Conservation (phyloP, 1,284 basidiomycete genomes). For the Lentinula novae-zelandiae region DNA sequence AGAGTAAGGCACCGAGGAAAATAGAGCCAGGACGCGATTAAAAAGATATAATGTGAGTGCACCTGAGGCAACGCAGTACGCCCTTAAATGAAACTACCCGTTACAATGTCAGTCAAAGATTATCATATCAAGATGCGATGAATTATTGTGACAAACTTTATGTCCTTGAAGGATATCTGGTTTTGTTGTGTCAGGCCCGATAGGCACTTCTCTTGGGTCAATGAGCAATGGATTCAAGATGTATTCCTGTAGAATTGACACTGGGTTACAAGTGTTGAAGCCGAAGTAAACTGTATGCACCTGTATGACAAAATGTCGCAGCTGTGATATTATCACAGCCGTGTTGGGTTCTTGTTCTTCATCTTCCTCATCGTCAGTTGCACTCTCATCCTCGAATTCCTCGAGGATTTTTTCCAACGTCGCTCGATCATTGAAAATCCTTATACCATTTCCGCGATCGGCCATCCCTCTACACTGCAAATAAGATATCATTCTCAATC, state of each 20-base stretch:
- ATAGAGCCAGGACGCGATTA: slow-evolving; percentile 82
- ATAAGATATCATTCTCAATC: slow-evolving; percentile 10
- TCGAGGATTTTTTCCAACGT: slow-evolving; percentile 78
- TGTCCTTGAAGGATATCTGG: slow-evolving; percentile 43
- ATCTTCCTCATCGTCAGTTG: slow-evolving; percentile 2
- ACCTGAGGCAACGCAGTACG: slow-evolving; percentile 88
- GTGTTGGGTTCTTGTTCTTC: slow-evolving; percentile 34
- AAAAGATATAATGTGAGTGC: slow-evolving; percentile 78
- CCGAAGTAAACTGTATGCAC: slow-evolving; percentile 34
- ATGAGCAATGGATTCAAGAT: slow-evolving; percentile 73
- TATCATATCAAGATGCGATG: not conserved
- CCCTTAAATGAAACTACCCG: slow-evolving; percentile 86
- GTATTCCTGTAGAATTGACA: slow-evolving; percentile 69
- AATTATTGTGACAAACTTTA: slow-evolving; percentile 49
- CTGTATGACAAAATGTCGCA: slow-evolving; percentile 97
- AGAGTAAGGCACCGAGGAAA: slow-evolving; percentile 68
- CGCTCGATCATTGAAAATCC: slow-evolving; percentile 82
- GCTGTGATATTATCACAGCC: slow-evolving; percentile 77
- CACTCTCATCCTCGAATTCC: slow-evolving; percentile 74
- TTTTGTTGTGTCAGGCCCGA: slow-evolving; percentile 21
- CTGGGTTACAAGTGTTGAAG: slow-evolving; percentile 8
- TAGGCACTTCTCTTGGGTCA: slow-evolving; percentile 53
- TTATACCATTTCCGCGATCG: slow-evolving; percentile 92
- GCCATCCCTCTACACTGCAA: slow-evolving; percentile 70
- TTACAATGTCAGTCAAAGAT: slow-evolving; percentile 8